Evolutionary conservation across 2,329 filamentous ascomycete genomes (phyloP).

Genomic region (Aspergillus phoenicis): DNA sequence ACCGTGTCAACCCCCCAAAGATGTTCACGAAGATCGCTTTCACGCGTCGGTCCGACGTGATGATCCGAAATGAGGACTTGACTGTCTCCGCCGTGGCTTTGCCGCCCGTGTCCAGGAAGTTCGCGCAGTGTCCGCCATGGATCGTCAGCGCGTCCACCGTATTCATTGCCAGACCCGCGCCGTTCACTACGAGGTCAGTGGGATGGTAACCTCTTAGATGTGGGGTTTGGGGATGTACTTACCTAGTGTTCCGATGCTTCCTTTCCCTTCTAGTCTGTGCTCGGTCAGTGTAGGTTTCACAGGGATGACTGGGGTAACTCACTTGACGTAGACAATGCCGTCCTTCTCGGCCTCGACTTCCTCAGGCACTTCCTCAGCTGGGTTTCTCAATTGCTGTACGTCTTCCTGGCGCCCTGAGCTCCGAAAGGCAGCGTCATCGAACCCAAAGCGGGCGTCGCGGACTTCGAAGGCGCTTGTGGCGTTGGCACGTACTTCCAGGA

Average conservation of each 20-base stretch:
- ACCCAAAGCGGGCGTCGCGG: constrained; percentile 60
- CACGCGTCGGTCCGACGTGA: constrained; percentile 71
- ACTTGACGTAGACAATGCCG: constrained; percentile 78
- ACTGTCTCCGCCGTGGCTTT: constrained; percentile 85
- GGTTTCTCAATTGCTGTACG: constrained; percentile 61
- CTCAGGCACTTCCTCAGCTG: constrained; percentile 53
- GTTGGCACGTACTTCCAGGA: constrained; percentile 57
- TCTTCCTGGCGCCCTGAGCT: constrained; percentile 63
- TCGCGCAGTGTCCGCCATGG: constrained; percentile 70
- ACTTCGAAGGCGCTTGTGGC: constrained; percentile 51
- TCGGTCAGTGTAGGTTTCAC: not conserved
- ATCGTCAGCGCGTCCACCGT: constrained; percentile 77
- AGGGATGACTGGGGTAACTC: constrained; percentile 25
- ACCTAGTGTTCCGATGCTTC: constrained; percentile 72
- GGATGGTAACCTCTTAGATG: not conserved
- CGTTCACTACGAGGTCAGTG: constrained; percentile 63
- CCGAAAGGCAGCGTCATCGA: constrained; percentile 70
- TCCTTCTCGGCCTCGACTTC: constrained; percentile 66
- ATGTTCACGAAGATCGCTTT: constrained; percentile 73
- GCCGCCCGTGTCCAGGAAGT: constrained; percentile 88
- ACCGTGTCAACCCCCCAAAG: constrained; percentile 70
- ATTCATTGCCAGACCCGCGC: constrained; percentile 88
- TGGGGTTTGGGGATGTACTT: constrained; percentile 14
- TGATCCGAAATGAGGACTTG: constrained; percentile 71
- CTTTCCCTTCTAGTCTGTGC: constrained; percentile 51